phyloP scores from a whole-genome alignment of 164 flowering plant genomes.

The Vitis amurensis region DNA sequence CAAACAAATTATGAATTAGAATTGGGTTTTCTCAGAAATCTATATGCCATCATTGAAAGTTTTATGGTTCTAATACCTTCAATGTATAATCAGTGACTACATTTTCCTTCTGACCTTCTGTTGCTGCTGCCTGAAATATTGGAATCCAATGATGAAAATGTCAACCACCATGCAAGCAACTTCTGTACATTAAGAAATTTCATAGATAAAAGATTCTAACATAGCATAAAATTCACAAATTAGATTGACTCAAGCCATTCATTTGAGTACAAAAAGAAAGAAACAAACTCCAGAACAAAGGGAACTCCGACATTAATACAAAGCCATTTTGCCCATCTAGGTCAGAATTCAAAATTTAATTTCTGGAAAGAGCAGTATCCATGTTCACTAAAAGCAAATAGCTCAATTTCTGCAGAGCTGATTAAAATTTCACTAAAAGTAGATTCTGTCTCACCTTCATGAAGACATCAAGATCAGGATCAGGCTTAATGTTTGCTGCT shows the following conservation, averaged over 20 bases:
- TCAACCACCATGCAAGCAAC: no score
- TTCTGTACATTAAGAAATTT: no score
- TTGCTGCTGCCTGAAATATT: constrained; percentile 31
- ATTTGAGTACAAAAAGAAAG: not conserved
- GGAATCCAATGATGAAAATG: not conserved
- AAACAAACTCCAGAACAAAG: not conserved
- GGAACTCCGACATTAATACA: no score
- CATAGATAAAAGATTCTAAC: no score
- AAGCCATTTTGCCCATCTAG: no score
- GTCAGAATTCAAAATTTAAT: not conserved
- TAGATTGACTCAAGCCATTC: no score
- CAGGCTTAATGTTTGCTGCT: constrained; percentile 51
- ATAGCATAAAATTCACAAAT: no score
- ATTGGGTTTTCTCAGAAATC: not conserved
- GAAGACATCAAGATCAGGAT: constrained; percentile 57
- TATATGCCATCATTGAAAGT: no score
- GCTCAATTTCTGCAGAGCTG: no score
- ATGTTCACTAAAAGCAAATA: no score
- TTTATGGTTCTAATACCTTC: constrained; percentile 19
- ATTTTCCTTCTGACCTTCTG: constrained; percentile 39
- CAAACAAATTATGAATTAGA: not conserved
- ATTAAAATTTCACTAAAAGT: no score
- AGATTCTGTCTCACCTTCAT: constrained; percentile 42
- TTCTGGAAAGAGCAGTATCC: no score
- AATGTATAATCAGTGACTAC: constrained; percentile 40